These are phyloP conservation scores for Papiliotrema terrestris DNA, from an alignment of 1,284 basidiomycete genomes.

Conservation along the genomic window DNA sequence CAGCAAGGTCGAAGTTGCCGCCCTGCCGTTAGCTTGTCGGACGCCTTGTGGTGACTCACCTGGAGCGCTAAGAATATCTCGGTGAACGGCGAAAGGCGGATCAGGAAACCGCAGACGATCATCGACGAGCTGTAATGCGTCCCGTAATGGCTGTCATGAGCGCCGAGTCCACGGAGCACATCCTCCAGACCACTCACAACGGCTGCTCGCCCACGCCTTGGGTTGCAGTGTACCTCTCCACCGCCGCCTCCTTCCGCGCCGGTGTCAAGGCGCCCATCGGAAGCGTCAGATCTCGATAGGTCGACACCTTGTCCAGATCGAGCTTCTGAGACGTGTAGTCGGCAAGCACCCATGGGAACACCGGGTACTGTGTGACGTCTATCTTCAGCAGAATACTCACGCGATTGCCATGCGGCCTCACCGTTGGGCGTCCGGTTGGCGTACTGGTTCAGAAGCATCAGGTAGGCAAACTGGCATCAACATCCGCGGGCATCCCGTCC, in stretches of 20 bases:
- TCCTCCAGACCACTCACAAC: conserved; percentile 51
- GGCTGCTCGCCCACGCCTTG: conserved; percentile 78
- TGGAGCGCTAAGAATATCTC: conserved; percentile 78
- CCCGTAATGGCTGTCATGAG: conserved; percentile 61
- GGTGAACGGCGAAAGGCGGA: conserved; percentile 83
- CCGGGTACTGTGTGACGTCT: conserved; percentile 90
- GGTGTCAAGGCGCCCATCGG: conserved; percentile 90
- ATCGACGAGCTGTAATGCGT: conserved; percentile 96
- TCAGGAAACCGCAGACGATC: conserved; percentile 93
- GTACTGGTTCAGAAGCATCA: conserved; percentile 80
- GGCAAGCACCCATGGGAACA: conserved; percentile 82
- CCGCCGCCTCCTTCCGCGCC: conserved; percentile 67
- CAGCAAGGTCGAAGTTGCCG: conserved; percentile 94
- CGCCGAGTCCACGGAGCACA: background rate
- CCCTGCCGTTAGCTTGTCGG: conserved; percentile 52
- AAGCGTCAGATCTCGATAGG: conserved; percentile 68
- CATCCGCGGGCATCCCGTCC: background rate
- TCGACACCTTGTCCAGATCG: conserved; percentile 63
- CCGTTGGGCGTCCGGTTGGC: conserved; percentile 85
- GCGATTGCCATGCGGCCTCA: conserved; percentile 18
- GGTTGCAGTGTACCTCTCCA: conserved; percentile 69
- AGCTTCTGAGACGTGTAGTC: conserved; percentile 76
- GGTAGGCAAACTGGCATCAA: conserved; percentile 69
- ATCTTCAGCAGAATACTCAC: conserved; percentile 6
- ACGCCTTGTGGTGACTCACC: conserved; percentile 42